Evolutionary conservation across 257 asterid species (phyloP).

Genomic region (Ajuga chamaepitys): DNA sequence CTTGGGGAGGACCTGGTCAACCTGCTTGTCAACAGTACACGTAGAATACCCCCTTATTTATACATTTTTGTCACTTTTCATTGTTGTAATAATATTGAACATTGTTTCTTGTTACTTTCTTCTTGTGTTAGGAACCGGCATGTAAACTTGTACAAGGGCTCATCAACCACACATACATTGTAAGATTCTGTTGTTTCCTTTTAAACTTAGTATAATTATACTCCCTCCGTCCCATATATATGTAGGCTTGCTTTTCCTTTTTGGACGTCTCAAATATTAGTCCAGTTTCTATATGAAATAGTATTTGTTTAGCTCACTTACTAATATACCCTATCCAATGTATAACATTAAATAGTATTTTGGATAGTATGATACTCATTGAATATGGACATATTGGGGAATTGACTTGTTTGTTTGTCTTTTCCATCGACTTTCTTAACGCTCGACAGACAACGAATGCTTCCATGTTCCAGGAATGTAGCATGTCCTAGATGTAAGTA

Average conservation of each 20-base stretch:
- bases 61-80: background rate
- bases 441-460: constrained; percentile 36
- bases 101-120: background rate
- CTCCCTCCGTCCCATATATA: too few species aligned
- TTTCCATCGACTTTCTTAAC: constrained; percentile 13
- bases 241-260: background rate
- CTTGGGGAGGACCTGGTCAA: constrained; percentile 56
- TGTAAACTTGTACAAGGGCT: constrained; percentile 62
- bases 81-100: background rate
- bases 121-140: constrained; percentile 41
- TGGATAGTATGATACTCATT: too few species aligned
- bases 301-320: too few species aligned
- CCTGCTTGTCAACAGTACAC: constrained; percentile 54
- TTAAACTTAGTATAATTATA: background rate
- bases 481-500: constrained; percentile 43
- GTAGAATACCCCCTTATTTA: constrained; percentile 26
- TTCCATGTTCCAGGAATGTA: constrained; percentile 35
- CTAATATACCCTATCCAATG: too few species aligned
- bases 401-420: too few species aligned
- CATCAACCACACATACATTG: constrained; percentile 38
- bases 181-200: constrained; percentile 32
- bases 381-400: too few species aligned
- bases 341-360: too few species aligned
- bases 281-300: too few species aligned
- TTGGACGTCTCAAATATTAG: too few species aligned